Percentiles rank a stretch among this genome's conserved stretches.
Evolutionary conservation across 495 filamentous ascomycete species (phyloP).

Genomic region (Articulospora tetracladia): DNA sequence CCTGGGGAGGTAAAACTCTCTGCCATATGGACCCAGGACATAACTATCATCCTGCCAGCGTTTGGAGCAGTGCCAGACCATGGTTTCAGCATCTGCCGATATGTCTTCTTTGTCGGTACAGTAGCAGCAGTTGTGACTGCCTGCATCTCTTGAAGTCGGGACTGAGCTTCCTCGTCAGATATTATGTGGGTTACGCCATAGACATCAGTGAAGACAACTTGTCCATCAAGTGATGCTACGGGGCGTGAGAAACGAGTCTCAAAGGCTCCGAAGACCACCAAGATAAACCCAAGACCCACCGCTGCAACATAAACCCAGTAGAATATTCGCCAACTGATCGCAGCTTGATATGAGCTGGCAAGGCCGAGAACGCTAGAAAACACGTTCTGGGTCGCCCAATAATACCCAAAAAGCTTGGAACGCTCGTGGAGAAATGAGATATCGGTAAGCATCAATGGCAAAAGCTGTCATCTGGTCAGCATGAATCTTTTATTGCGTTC

Average conservation of each 20-base stretch:
- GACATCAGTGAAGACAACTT: constrained; percentile 33
- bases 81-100: constrained; percentile 30
- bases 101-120: constrained; percentile 27
- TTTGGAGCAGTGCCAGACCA: constrained; percentile 18
- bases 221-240: constrained; percentile 24
- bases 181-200: constrained; percentile 34
- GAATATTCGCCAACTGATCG: too few relatives aligned
- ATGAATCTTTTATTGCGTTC: background rate
- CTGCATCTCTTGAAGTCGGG: constrained; percentile 4
- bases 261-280: constrained; percentile 30
- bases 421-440: constrained; percentile 35
- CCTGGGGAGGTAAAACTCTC: constrained; percentile 33
- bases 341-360: constrained; percentile 34
- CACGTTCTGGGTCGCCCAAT: constrained; percentile 35
- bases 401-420: constrained; percentile 28
- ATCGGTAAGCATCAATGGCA: constrained; percentile 34
- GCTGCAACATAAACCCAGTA: constrained; percentile 32
- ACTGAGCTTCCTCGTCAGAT: constrained; percentile 8
- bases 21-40: constrained; percentile 31
- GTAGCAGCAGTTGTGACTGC: constrained; percentile 15
- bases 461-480: constrained; percentile 21
- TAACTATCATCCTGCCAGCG: constrained; percentile 16
- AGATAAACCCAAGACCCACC: constrained; percentile 28
- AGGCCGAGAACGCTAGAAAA: constrained; percentile 30
- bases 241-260: constrained; percentile 31